phyloP scores from a whole-genome alignment of 768 basidiomycete genomes.

The Hypsizygus marmoreus region DNA sequence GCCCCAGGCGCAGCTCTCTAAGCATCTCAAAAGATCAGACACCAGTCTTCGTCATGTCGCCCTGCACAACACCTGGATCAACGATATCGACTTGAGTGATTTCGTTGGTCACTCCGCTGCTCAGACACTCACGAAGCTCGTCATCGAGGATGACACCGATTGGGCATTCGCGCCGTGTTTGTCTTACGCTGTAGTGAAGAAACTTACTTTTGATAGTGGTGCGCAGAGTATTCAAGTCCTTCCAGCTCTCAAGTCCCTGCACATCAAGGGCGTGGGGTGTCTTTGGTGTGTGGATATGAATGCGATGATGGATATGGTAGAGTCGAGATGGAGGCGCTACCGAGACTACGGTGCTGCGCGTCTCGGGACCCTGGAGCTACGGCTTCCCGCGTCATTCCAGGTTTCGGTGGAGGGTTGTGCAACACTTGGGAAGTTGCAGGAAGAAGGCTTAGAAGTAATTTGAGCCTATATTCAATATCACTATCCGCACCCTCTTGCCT shows the following conservation, averaged over 20 bases:
- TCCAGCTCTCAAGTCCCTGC: constrained; percentile 29
- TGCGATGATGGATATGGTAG: constrained; percentile 35
- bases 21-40: constrained; percentile 31
- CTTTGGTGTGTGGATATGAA: constrained; percentile 29
- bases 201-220: no score
- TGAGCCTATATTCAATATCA: no score
- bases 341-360: constrained; percentile 19
- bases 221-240: constrained; percentile 27
- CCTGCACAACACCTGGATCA: constrained; percentile 34
- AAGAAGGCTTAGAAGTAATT: constrained; percentile 34
- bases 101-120: constrained; percentile 28
- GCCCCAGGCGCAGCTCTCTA: constrained; percentile 32
- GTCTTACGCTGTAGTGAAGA: constrained; percentile 26
- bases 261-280: constrained; percentile 30
- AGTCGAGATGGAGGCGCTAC: constrained; percentile 32
- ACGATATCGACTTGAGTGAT: constrained; percentile 27
- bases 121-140: constrained; percentile 28
- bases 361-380: constrained; percentile 29
- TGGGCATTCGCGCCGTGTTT: constrained; percentile 38
- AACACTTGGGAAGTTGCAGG: constrained; percentile 30
- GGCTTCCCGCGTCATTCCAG: constrained; percentile 21
- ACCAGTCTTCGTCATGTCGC: constrained; percentile 29
- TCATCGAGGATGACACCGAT: constrained; percentile 33
- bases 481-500: no score
- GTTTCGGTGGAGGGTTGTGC: constrained; percentile 32